phyloP scores from a whole-genome alignment of 2,329 filamentous ascomycete genomes.

The Parastagonospora nodorum region DNA sequence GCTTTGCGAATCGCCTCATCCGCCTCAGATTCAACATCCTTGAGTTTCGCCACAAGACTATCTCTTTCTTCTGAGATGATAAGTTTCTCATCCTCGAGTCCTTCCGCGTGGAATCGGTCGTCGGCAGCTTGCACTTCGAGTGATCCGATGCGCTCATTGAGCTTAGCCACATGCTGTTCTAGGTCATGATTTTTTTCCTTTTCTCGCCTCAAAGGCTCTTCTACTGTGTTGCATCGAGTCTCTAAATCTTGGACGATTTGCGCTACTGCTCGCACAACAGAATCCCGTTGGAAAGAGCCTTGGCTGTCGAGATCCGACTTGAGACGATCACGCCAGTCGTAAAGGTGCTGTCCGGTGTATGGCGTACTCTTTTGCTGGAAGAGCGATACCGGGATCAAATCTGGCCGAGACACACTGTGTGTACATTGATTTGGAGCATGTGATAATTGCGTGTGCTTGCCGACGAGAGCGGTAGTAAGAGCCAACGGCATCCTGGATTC shows the following conservation, averaged over 20 bases:
- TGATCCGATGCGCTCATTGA: conserved; percentile 44
- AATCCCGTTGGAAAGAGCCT: conserved; percentile 50
- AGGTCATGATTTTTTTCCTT: conserved; percentile 42
- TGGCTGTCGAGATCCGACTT: conserved; percentile 49
- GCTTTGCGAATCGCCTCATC: conserved; percentile 42
- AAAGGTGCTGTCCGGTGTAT: conserved; percentile 31
- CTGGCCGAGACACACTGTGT: conserved; percentile 10
- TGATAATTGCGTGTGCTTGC: conserved; percentile 32
- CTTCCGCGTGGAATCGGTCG: conserved; percentile 36
- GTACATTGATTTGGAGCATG: conserved; percentile 14
- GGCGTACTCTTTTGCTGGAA: conserved; percentile 50
- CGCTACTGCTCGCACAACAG: conserved; percentile 55
- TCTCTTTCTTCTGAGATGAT: conserved; percentile 41
- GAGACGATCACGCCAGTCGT: conserved; percentile 58
- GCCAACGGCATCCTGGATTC: conserved; percentile 19
- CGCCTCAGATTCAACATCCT: conserved; percentile 45
- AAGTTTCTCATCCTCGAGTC: conserved; percentile 45
- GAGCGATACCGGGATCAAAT: conserved; percentile 26
- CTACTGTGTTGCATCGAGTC: conserved; percentile 59
- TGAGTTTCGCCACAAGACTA: conserved; percentile 36
- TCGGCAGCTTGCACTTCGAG: conserved; percentile 35
- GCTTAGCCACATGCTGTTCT: conserved; percentile 34
- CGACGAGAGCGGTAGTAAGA: conserved; percentile 28
- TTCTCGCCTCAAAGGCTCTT: conserved; percentile 58
- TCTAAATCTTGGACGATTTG: conserved; percentile 63